Conservation (phyloP, 495 filamentous ascomycete species). For the Penicillium bialowiezense region DNA sequence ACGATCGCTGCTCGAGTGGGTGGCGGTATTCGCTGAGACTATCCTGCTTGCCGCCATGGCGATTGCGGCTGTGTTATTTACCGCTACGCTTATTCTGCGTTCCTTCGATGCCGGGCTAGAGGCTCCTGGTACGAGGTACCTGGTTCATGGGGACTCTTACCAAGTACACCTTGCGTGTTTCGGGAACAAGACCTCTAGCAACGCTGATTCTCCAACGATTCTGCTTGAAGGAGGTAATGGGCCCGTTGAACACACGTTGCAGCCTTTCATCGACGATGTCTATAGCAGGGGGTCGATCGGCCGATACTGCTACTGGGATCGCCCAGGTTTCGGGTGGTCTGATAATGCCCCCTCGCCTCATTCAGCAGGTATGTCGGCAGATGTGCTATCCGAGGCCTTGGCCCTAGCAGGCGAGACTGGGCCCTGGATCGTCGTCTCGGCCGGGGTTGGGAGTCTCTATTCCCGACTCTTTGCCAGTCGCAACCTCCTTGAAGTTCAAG, state of each 20-base stretch:
- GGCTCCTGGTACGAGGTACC: conserved; percentile 68
- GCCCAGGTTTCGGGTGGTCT: conserved; percentile 85
- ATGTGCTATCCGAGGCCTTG: conserved; percentile 81
- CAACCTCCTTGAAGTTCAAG: conserved; percentile 66
- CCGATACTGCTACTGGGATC: conserved; percentile 94
- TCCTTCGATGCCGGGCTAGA: conserved; percentile 69
- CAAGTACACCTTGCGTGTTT: conserved; percentile 81
- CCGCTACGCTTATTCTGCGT: conserved; percentile 73
- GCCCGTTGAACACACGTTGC: conserved; percentile 69
- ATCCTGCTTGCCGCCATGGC: conserved; percentile 64
- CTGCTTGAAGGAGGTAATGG: conserved; percentile 78
- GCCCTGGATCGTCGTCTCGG: conserved; percentile 73
- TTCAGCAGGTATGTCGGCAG: conserved; percentile 84
- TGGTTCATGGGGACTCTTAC: conserved; percentile 78
- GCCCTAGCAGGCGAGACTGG: conserved; percentile 76
- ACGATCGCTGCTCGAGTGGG: conserved; percentile 78
- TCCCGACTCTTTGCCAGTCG: conserved; percentile 84
- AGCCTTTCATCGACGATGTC: conserved; percentile 63
- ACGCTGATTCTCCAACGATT: conserved; percentile 58
- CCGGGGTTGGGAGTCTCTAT: conserved; percentile 81
- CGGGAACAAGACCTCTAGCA: conserved; percentile 55
- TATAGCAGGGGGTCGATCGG: conserved; percentile 70
- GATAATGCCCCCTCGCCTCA: conserved; percentile 93
- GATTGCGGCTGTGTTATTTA: conserved; percentile 66
- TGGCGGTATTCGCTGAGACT: conserved; percentile 72